Percentiles rank a stretch among this genome's conserved stretches.
phyloP scores from a whole-genome alignment of 352 stramenopile genomes.

The Pythium dissotocum region DNA sequence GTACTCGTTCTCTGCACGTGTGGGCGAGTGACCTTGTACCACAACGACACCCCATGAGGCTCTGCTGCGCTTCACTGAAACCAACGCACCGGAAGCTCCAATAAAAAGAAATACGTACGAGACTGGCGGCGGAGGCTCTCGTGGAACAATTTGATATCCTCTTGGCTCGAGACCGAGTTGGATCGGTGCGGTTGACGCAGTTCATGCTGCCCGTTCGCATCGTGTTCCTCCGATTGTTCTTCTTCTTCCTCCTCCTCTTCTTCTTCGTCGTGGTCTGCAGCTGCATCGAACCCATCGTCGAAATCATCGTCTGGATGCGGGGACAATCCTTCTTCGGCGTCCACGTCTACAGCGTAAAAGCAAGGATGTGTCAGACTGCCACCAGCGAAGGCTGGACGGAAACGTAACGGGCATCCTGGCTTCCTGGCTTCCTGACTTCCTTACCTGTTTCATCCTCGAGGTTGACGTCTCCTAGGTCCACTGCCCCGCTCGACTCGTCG shows the following conservation, averaged over 20 bases:
- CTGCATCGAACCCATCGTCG: slow-evolving; percentile 24
- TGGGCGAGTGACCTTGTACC: slow-evolving; percentile 26
- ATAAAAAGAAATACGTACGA: slow-evolving; percentile 32
- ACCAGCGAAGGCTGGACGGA: not conserved
- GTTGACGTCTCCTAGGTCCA: slow-evolving; percentile 61
- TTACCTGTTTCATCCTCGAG: slow-evolving; percentile 53
- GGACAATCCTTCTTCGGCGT: slow-evolving; percentile 26
- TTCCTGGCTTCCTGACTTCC: not conserved
- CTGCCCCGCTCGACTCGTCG: slow-evolving; percentile 39
- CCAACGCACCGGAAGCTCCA: not conserved
- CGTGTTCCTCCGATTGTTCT: slow-evolving; percentile 22
- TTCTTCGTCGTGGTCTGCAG: slow-evolving; percentile 18
- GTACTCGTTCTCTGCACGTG: slow-evolving; percentile 34
- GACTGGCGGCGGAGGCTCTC: slow-evolving; percentile 53
- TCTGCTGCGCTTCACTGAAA: slow-evolving; percentile 7
- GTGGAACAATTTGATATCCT: slow-evolving; percentile 66
- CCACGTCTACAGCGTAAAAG: slow-evolving; percentile 30
- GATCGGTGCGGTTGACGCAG: slow-evolving; percentile 23
- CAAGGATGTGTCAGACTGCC: not conserved
- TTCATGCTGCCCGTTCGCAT: slow-evolving; percentile 21
- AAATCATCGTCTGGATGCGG: slow-evolving; percentile 33
- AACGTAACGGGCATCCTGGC: not conserved
- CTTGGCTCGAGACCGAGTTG: slow-evolving; percentile 51
- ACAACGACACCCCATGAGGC: slow-evolving; percentile 11
- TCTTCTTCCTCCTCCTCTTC: slow-evolving; percentile 24